Conservation (phyloP, 2,329 filamentous ascomycete species). For the Cladosporium phlei region DNA sequence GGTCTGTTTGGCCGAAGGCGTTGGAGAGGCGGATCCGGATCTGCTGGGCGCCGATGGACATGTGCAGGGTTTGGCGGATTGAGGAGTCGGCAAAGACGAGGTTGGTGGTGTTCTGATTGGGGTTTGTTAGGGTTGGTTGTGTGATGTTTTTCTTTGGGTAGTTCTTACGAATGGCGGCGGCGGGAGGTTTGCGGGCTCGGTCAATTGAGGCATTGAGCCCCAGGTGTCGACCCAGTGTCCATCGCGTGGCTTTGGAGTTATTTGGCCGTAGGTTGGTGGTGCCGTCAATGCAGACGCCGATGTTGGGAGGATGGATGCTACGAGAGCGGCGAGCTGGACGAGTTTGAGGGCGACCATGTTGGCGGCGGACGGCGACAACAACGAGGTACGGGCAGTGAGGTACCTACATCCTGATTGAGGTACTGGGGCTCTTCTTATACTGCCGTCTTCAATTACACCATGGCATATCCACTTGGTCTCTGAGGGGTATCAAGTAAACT, state of each 20-base stretch:
- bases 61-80: conserved; percentile 60
- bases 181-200: conserved; percentile 59
- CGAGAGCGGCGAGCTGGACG: neutral
- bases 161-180: conserved; percentile 55
- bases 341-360: conserved; percentile 2
- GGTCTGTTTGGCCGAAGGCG: conserved; percentile 56
- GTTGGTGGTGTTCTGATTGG: conserved; percentile 47
- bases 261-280: neutral
- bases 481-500: conserved; percentile 11
- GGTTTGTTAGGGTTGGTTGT: conserved; percentile 13
- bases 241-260: conserved; percentile 16
- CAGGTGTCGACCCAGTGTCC: conserved; percentile 59
- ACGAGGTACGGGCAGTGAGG: too few species aligned
- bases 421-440: too few species aligned
- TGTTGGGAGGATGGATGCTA: neutral
- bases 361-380: too few species aligned
- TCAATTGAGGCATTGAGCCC: conserved; percentile 62
- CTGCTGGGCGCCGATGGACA: conserved; percentile 52
- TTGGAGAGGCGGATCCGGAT: conserved; percentile 63
- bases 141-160: too few species aligned
- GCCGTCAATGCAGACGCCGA: conserved; percentile 8
- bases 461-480: neutral
- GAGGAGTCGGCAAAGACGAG: conserved; percentile 59
- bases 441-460: too few species aligned
- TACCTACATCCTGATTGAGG: too few species aligned